Base-by-base conservation (phyloP, 768 basidiomycete species). In the Boletus reticuloceps region DNA sequence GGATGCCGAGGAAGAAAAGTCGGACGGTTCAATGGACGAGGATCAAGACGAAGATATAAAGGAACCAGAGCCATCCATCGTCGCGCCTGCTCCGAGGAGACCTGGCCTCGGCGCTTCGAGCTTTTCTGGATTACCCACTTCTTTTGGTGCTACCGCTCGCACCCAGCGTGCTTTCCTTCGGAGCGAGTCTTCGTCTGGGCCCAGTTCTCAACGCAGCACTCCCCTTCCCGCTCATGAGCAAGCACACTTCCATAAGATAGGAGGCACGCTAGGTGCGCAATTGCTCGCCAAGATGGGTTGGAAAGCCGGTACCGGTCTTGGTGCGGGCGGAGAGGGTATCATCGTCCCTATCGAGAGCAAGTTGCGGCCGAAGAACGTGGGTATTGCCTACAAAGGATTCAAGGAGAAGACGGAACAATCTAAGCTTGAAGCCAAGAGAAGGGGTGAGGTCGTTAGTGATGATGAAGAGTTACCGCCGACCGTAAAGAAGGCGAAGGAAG, bases 241-340 rank as follows among this genome's bases (percentile, higher is more conserved):
- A 54, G 77, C 79, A n/a, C 95, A 98, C 67, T 96, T 99, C 70
- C 78, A 74, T 58, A 91, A 89, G 62, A 78, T 98, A 13, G 77
- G 82, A 40, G 80, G 83, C 16, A 79, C 88, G 1, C 86, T 93
- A 57, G 96, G 94, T 61, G 90, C 95, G 19, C 86, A 87, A 53
- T 84, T 98, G 83, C 82, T 99, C 22, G 82, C 83, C 31, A 98
- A 95, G 76, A 94, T 95, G 88, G 97, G 97, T 9, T 99, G 97
- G 96, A 78, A 86, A 66, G 75, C 86, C 0, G 96, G 87, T 5
- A 78, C 79, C 4, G 94, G 94, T 61, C 79, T 96, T 10, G 94
- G 94, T 58, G 70, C 79, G 2, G 72, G 74, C 2, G 87, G 88
- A 1, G 84, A 88, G 61, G 94, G 94, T 62, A 95, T 95, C 47